Evolutionary conservation across 148 eudicot species (phyloP).

Genomic region (Persicaria maculosa): DNA sequence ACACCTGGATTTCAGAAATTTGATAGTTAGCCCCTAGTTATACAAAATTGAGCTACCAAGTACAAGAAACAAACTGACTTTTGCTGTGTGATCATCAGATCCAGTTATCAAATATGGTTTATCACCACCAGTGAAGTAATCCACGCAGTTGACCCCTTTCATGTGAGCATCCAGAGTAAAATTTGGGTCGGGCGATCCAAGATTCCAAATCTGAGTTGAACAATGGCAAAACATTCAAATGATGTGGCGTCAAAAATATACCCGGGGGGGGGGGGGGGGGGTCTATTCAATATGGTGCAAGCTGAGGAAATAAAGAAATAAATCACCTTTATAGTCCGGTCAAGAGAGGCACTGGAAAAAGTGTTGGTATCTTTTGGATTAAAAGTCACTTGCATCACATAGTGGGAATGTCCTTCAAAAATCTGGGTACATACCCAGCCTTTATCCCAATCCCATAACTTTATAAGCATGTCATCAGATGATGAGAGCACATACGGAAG

Average conservation of each 20-base stretch:
- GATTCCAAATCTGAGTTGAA: slow-evolving; percentile 67
- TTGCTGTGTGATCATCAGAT: slow-evolving; percentile 94
- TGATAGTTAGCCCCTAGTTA: slow-evolving; percentile 8
- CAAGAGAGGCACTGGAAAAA: slow-evolving; percentile 94
- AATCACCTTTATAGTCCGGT: slow-evolving; percentile 78
- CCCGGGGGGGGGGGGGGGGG: no score
- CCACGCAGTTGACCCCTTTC: slow-evolving; percentile 89
- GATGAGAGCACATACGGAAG: slow-evolving; percentile 91
- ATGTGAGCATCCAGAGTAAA: slow-evolving; percentile 84
- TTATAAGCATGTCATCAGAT: slow-evolving; percentile 97
- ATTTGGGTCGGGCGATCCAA: slow-evolving; percentile 88
- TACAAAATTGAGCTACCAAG: background rate
- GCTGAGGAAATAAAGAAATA: background rate
- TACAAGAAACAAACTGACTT: slow-evolving; percentile 33
- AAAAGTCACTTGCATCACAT: slow-evolving; percentile 92
- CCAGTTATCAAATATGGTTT: slow-evolving; percentile 84
- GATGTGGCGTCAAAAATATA: background rate
- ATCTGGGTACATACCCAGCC: slow-evolving; percentile 85
- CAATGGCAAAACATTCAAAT: slow-evolving; percentile 12
- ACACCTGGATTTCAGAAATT: slow-evolving; percentile 43
- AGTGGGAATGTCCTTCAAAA: slow-evolving; percentile 92
- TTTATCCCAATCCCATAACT: slow-evolving; percentile 99
- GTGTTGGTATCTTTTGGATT: slow-evolving; percentile 92
- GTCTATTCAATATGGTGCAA: background rate
- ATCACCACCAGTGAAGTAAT: slow-evolving; percentile 86